Base-by-base conservation (phyloP, 495 filamentous ascomycete species). In the Thermothielavioides terrestris region DNA sequence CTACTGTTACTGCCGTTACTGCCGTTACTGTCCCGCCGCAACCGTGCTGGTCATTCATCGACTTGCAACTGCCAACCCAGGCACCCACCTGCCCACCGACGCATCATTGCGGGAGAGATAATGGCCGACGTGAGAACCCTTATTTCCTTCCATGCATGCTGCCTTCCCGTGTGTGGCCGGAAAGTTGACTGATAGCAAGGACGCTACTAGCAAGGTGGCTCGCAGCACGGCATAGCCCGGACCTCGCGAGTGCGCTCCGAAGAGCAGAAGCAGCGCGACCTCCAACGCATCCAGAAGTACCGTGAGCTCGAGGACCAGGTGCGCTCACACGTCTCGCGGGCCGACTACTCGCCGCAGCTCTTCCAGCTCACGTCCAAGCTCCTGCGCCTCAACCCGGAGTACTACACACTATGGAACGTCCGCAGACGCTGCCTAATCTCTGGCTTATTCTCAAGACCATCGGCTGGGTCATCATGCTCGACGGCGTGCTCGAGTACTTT, bases 351-450 rank as follows among this genome's bases (percentile, higher is more conserved):
- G 31, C 53, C 69, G 35, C 76, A 84, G 42, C 79, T 84, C 20
- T 77, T 96, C 57, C 70, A 78, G 46, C 77, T 88, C 52, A 94
- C 88, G 26, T 83, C 88, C 15, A 80, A 82, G 46, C 78, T 99
- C 44, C 76, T 99, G 43, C 80, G 75, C 28, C 77, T 79, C 57
- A 99, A 99, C 70, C 94, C 92, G 10, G 92, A 99, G 68, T 96
- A 94, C 74, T 97, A 96, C 73, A 95, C 92, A 20, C 80, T 90
- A 72, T 99, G 92, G 92, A 99, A 99, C 74, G 81, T 86, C 69
- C 86, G 92, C 53, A 85, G 92, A 47, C 78, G 78, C 51, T 77
- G 68, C 62, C 71, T 80, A 75, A 75, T 67, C 58, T 73, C 72
- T 73, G 70, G 73, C 53, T 77, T 69, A 64, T 77, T 70, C 47